Evolutionary conservation across 306 rosid species (phyloP), one percentile per base, ranked within the genome.

Genomic region (Mucuna pruriens): DNA sequence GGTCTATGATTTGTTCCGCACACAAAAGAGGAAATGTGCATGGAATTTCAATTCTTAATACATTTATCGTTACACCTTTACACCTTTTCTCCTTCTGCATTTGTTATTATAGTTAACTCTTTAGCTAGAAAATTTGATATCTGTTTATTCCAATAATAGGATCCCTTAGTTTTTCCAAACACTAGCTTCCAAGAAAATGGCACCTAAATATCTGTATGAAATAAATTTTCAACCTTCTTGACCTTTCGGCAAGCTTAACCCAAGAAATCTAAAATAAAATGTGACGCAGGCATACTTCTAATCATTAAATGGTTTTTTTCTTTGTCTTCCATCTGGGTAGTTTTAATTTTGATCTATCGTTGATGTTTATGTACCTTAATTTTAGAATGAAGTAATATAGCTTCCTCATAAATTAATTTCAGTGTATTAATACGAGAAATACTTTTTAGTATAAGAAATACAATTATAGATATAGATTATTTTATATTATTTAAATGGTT

Each of bases 141-240:
- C 0, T 60, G 19, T 26, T 60, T 9, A 10, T 10, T 12, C 36
- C 38, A 25, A 60, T 10, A 23, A 57, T 11, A 9, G 9, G 6
- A 57, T 23, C 15, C 15, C 31, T 25, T 57, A 57, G 10, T 7
- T 22, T 55, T 25, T 58, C 29, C 36, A 9, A 25, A 25, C 36
- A 61, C 22, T 15, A 62, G 23, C 69, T 29, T 71, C 44, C 61
- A 71, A 71, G 9, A 45, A 69, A 69, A 15, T 25, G 15, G 75
- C 57, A 23, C 39, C 75, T 25, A 10, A 9, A 23, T 58, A 10
- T 25, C 13, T 55, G 29, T 55, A 9, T 22, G 15, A 7, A 55
- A 31, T 9, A 3, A 16, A n/a, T 20, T 55, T 55, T 54, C 55
- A 49, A 9, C 11, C 10, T 5, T 7, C 26, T 7, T 48, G 8